phyloP scores from a whole-genome alignment of 495 filamentous ascomycete genomes.

The Glutinoglossum americanum region DNA sequence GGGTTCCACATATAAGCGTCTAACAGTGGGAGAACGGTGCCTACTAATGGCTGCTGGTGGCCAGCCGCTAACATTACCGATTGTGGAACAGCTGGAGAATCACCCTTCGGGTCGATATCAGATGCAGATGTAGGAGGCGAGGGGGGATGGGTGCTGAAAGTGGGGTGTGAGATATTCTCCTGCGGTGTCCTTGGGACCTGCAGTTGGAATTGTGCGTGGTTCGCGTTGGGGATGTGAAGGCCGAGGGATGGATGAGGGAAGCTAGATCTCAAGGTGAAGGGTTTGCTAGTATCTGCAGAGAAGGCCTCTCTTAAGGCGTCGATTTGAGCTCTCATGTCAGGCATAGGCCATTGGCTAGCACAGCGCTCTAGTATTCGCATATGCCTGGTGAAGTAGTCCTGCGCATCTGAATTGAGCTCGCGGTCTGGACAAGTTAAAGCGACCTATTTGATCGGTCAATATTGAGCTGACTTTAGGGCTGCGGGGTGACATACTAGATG shows the following conservation, averaged over 20 bases:
- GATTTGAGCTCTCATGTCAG: conserved; percentile 79
- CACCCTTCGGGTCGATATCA: conserved; percentile 48
- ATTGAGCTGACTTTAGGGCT: not conserved
- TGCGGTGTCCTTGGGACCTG: conserved; percentile 7
- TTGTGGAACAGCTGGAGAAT: conserved; percentile 58
- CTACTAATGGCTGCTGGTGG: conserved; percentile 22
- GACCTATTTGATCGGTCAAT: conserved; percentile 31
- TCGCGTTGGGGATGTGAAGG: conserved; percentile 41
- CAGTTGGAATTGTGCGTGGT: conserved; percentile 30
- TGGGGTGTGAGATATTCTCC: not conserved
- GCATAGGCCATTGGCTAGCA: conserved; percentile 68
- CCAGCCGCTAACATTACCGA: conserved; percentile 51
- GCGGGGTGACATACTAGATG: conserved; percentile 52
- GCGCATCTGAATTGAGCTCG: conserved; percentile 61
- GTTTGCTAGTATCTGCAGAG: conserved; percentile 63
- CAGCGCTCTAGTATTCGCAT: conserved; percentile 89
- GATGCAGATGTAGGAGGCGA: conserved; percentile 2
- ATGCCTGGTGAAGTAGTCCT: conserved; percentile 80
- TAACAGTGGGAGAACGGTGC: conserved; percentile 33
- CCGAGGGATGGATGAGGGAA: conserved; percentile 55
- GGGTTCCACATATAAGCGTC: conserved; percentile 77
- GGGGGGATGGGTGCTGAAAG: conserved; percentile 34
- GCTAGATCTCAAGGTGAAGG: conserved; percentile 71
- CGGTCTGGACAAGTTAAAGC: conserved; percentile 89
- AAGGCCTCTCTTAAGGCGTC: conserved; percentile 82